Base-by-base conservation (phyloP, 2,329 filamentous ascomycete genomes). In the Stagonosporopsis tanaceti region DNA sequence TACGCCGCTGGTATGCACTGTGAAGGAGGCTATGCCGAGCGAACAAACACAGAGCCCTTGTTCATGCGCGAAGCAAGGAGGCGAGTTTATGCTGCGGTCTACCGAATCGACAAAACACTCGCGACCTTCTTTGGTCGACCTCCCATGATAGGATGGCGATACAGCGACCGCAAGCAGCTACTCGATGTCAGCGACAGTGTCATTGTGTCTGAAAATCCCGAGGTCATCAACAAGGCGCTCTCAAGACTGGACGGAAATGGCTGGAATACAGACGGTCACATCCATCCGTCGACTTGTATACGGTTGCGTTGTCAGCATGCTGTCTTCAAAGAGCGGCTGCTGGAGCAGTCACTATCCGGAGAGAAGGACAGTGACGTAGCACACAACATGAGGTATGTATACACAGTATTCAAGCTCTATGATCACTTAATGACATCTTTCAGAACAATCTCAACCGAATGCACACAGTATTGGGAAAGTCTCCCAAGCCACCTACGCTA, bases 1-100 rank as follows among this genome's bases (percentile, higher is more conserved):
- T 73, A 73, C 48, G 71, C 72, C 3, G 63, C 70, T 52, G 72
- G 73, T 9, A 74, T 73, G 55, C 73, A 75, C 30, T 75, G 72
- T 50, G 72, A 76, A 60, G 66, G 64, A n/a, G 59, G 53, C 2
- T 66, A 62, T 28, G 65, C 65, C 7, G 70, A 69, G 47, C 44
- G 54, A 35, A 54, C 44, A 4, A 58, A 60, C 14, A 42, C 41
- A 4, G 67, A 69, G 42, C 73, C 73, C 0, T 53, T 74, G 34
- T 76, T 74, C 53, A 58, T 76, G 22, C 65, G 69, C 5, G 73
- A 76, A 46, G 56, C 68, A 1, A 64, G 73, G 45, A 61, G 72
- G 51, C 64, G 69, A 42, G 50, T 74, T 1, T 73, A 73, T 34
- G 61, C 69, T 6, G 62, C 71, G 6, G 56, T 65, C 7, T 76